These are phyloP conservation scores for Euclidium syriacum DNA, from an alignment of 345 rosid species.

Conservation along the genomic window DNA sequence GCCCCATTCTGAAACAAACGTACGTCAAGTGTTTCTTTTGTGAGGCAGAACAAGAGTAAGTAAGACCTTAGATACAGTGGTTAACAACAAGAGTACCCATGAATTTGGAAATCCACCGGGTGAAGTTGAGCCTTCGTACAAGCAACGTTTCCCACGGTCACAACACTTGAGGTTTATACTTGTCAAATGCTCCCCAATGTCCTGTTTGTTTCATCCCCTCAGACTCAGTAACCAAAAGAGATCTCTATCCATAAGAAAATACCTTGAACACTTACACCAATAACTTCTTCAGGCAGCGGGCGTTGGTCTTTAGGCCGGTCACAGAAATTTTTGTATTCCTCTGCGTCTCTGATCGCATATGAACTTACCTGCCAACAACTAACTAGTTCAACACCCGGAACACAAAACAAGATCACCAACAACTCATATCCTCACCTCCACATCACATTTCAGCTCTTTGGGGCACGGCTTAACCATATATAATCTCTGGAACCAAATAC, in stretches of 20 bases:
- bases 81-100: constrained; percentile 50
- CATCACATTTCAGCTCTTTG: constrained; percentile 86
- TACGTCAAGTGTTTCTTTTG: not conserved
- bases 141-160: constrained; percentile 77
- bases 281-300: constrained; percentile 81
- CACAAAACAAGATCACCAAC: not conserved
- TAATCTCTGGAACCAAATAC: constrained; percentile 52
- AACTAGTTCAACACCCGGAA: not conserved
- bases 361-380: constrained; percentile 47
- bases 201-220: constrained; percentile 26
- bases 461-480: constrained; percentile 91
- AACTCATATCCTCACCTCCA: constrained; percentile 66
- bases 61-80: not conserved
- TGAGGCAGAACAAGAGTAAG: not conserved
- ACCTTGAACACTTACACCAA: constrained; percentile 34
- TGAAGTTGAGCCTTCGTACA: constrained; percentile 81
- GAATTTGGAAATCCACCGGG: constrained; percentile 80
- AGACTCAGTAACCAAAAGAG: not conserved
- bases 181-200: constrained; percentile 75
- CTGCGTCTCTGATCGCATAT: constrained; percentile 77
- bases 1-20: constrained; percentile 52
- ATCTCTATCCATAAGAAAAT: not conserved
- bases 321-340: constrained; percentile 84
- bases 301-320: constrained; percentile 85
- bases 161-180: constrained; percentile 65